Evolutionary conservation across 163 green algal genomes (phyloP).

Genomic region (Scenedesmus sp.): DNA sequence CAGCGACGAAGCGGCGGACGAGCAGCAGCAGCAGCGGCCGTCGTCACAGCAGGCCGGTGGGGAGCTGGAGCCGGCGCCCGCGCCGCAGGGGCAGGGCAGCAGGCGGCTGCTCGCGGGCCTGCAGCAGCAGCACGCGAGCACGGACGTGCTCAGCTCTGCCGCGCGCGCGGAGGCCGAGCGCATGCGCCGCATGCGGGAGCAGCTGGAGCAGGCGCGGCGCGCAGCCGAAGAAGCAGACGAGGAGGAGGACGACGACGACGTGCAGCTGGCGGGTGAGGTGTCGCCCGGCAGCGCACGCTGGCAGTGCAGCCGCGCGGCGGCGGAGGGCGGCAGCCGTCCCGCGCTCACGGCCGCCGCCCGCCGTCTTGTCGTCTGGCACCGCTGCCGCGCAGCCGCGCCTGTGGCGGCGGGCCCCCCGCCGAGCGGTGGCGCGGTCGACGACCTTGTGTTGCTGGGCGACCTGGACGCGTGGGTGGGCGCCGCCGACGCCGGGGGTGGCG

Average conservation of each 20-base stretch:
- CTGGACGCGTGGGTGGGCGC: no score
- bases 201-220: not conserved
- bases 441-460: no score
- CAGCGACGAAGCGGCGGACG: not conserved
- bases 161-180: slow-evolving; percentile 1
- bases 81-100: not conserved
- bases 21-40: not conserved
- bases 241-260: not conserved
- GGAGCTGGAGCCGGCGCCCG: not conserved
- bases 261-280: not conserved
- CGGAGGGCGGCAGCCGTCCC: no score
- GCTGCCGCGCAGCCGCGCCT: no score
- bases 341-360: no score
- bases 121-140: not conserved
- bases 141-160: not conserved
- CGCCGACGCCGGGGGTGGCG: no score
- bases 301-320: no score
- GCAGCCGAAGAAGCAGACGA: slow-evolving; percentile 1
- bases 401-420: no score
- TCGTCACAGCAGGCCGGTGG: not conserved
- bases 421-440: no score
- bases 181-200: not conserved
- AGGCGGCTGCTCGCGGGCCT: no score
- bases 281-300: not conserved
- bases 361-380: no score